phyloP scores from a whole-genome alignment of 208 protist genomes.

The Crithidia sp. region DNA sequence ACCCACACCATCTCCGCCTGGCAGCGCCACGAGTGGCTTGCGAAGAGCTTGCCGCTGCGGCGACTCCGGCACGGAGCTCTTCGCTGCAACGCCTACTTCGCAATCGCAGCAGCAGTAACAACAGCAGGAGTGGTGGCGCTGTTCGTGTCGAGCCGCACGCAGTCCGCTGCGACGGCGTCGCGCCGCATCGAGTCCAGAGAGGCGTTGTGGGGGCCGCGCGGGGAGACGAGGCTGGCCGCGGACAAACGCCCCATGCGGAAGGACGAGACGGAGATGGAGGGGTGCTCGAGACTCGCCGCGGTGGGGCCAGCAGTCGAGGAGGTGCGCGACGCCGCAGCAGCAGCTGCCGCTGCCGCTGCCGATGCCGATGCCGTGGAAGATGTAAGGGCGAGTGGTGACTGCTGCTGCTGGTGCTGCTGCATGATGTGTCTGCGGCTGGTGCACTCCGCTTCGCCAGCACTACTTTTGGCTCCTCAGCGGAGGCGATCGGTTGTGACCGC shows the following conservation, averaged over 20 bases:
- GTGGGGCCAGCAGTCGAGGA: background rate
- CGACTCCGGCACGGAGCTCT: no score
- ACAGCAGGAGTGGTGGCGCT: no score
- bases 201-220: background rate
- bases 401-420: no score
- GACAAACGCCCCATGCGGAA: constrained; percentile 1
- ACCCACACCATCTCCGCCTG: no score
- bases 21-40: no score
- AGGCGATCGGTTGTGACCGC: background rate
- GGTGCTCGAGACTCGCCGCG: background rate
- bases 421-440: no score
- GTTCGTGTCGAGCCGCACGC: constrained; percentile 2
- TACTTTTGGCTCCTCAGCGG: background rate
- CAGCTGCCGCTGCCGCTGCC: background rate
- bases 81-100: no score
- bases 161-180: constrained; percentile 1
- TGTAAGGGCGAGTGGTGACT: no score
- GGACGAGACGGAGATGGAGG: constrained; percentile 4
- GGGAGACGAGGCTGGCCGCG: constrained; percentile 5
- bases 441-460: background rate
- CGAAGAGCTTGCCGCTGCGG: no score
- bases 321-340: background rate
- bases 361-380: background rate
- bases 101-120: no score
- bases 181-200: background rate